Conservation (phyloP, 768 basidiomycete genomes). For the Boletellus ananas region DNA sequence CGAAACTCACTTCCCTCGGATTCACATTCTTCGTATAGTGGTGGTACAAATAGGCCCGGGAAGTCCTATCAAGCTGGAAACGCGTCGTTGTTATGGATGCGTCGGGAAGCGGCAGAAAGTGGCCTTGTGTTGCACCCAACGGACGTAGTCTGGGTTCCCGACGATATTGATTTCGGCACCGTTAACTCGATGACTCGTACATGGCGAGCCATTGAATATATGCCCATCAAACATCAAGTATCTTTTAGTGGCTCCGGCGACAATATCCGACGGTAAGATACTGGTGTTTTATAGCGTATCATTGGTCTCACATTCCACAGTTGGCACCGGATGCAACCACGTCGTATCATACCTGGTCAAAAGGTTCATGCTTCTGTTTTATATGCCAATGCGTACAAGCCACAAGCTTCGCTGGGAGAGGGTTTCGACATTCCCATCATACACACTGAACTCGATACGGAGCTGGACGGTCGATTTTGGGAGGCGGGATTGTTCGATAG, state of each 20-base stretch:
- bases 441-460: neutral
- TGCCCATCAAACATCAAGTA: slow-evolving; percentile 25
- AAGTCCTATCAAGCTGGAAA: slow-evolving; percentile 22
- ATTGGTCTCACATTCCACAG: slow-evolving; percentile 5
- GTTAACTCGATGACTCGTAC: slow-evolving; percentile 16
- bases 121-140: slow-evolving; percentile 28
- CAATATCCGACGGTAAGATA: slow-evolving; percentile 14
- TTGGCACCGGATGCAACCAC: slow-evolving; percentile 15
- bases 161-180: slow-evolving; percentile 22
- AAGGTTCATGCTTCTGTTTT: slow-evolving; percentile 25
- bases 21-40: slow-evolving; percentile 11
- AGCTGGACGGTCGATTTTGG: slow-evolving; percentile 14
- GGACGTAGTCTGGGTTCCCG: slow-evolving; percentile 27
- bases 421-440: slow-evolving; percentile 22
- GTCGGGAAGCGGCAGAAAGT: slow-evolving; percentile 23
- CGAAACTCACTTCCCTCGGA: accelerated
- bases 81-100: slow-evolving; percentile 33
- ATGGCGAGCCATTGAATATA: slow-evolving; percentile 17
- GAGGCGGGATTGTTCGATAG: slow-evolving; percentile 21
- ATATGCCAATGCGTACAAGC: slow-evolving; percentile 19
- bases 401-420: slow-evolving; percentile 16
- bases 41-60: slow-evolving; percentile 23
- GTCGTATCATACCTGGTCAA: slow-evolving; percentile 27
- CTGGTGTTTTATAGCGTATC: neutral
- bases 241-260: slow-evolving; percentile 18